phyloP scores from a whole-genome alignment of 208 protist species.

The Borovskyia barvae region DNA sequence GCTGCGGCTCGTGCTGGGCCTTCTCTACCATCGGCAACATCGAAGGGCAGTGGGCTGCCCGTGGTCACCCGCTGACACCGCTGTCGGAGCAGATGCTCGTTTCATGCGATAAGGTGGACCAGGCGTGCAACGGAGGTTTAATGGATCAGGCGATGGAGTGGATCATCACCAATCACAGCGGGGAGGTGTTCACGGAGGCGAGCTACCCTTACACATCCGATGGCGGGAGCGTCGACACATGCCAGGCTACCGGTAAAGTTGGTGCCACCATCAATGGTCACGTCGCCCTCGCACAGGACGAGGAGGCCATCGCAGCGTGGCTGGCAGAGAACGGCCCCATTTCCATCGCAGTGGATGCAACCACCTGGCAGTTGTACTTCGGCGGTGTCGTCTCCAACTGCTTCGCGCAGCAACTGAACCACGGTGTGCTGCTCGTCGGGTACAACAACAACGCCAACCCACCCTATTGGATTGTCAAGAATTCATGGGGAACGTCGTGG shows the following conservation, averaged over 20 bases:
- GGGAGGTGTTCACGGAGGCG: conserved; percentile 69
- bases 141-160: conserved; percentile 87
- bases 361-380: conserved; percentile 71
- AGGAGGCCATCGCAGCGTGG: conserved; percentile 72
- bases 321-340: conserved; percentile 81
- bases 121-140: conserved; percentile 90
- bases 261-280: conserved; percentile 73
- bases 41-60: conserved; percentile 69
- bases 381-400: conserved; percentile 80
- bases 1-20: conserved; percentile 96
- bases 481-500: conserved; percentile 89
- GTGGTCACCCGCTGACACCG: conserved; percentile 47
- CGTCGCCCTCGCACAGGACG: conserved; percentile 66
- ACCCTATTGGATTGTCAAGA: conserved; percentile 91
- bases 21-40: conserved; percentile 94
- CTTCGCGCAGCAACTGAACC: conserved; percentile 63
- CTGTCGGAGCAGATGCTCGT: conserved; percentile 96
- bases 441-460: conserved; percentile 59
- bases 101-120: conserved; percentile 87
- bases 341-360: conserved; percentile 91
- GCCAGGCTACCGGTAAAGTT: conserved; percentile 33
- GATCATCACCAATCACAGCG: conserved; percentile 64
- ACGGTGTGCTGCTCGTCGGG: conserved; percentile 90
- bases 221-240: conserved; percentile 29
- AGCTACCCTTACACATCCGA: conserved; percentile 89